These are phyloP conservation scores for Cordyceps cicadae DNA, from an alignment of 2,329 filamentous ascomycete genomes.

Conservation along the genomic window DNA sequence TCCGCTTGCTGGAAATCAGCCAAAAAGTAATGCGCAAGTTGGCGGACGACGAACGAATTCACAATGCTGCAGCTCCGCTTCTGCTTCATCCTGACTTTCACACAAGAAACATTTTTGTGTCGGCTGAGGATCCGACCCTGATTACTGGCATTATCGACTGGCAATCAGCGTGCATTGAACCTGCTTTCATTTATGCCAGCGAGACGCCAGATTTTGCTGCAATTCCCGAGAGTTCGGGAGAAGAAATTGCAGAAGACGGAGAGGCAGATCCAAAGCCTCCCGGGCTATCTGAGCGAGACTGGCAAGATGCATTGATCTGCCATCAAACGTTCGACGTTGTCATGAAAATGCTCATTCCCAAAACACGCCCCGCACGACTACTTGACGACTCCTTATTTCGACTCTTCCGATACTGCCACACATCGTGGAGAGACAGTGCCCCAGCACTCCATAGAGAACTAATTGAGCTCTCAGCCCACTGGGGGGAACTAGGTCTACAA, in stretches of 20 bases:
- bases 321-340: not conserved
- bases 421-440: not conserved
- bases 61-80: not conserved
- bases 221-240: not conserved
- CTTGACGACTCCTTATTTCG: not conserved
- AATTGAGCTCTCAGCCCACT: not conserved
- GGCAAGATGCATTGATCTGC: not conserved
- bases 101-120: not conserved
- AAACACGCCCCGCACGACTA: not conserved
- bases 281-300: not conserved
- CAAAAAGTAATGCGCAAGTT: not conserved
- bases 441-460: not conserved
- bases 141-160: not conserved
- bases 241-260: not conserved
- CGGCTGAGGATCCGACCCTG: not conserved
- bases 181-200: not conserved
- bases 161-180: not conserved
- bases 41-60: not conserved
- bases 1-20: not conserved
- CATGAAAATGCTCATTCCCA: not conserved
- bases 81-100: not conserved
- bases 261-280: not conserved
- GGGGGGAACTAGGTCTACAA: not conserved
- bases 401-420: not conserved
- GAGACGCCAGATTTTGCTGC: not conserved